A percentile compares a stretch with the other conserved stretches of the same genome.
These are phyloP conservation scores for Coemansia sp. DNA, from an alignment of 192 early-diverging fungal genomes.

Conservation along the genomic window DNA sequence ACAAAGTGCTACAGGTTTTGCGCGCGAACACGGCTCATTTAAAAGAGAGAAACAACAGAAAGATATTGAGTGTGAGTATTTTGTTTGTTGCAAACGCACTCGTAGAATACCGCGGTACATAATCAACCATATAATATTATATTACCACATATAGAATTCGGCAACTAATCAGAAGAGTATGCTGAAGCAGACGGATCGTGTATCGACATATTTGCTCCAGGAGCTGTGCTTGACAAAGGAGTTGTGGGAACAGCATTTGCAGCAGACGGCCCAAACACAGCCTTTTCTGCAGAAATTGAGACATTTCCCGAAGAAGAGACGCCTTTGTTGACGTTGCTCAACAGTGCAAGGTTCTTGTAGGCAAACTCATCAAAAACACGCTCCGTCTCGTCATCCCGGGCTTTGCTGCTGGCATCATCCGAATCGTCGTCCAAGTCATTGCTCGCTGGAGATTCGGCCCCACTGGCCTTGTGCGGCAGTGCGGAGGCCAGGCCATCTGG, in stretches of 20 bases:
- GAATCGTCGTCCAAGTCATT: conserved; percentile 12
- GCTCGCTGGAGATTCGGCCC: conserved; percentile 16
- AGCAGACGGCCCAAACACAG: conserved; percentile 6
- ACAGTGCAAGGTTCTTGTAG: conserved; percentile 64
- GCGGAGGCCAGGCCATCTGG: conserved; percentile 7
- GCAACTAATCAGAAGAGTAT: too few species aligned
- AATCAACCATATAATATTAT: too few species aligned
- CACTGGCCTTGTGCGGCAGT: conserved; percentile 8
- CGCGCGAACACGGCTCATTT: too few species aligned
- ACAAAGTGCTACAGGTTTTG: too few species aligned
- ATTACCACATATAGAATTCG: too few species aligned
- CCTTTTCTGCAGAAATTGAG: conserved; percentile 28
- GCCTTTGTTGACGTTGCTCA: conserved; percentile 66
- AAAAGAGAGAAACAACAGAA: too few species aligned
- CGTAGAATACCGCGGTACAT: too few species aligned
- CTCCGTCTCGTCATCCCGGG: conserved; percentile 33
- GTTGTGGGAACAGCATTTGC: conserved; percentile 10
- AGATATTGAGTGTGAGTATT: too few species aligned
- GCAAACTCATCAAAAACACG: conserved; percentile 63
- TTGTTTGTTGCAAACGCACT: too few species aligned
- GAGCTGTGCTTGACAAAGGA: background rate
- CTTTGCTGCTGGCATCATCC: conserved; percentile 16
- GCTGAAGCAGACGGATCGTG: conserved; percentile 7
- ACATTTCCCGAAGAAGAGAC: conserved; percentile 53
- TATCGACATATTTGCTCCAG: conserved; percentile 10